These are phyloP conservation scores for Clavariopsis aquatica DNA, from an alignment of 495 filamentous ascomycete species.

Conservation along the genomic window DNA sequence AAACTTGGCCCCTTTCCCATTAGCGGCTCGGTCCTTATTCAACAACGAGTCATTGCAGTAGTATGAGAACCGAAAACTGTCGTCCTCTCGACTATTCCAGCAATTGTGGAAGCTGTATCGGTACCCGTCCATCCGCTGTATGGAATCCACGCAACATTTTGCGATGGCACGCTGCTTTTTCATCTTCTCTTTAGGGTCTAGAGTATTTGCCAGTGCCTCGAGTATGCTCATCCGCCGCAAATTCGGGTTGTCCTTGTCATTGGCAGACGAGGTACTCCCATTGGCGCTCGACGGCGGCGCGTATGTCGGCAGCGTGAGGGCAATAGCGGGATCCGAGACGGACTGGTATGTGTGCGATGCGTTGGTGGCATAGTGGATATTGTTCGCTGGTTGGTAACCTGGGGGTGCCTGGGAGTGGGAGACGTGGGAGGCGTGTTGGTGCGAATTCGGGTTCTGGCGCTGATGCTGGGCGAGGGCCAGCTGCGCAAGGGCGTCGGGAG, in stretches of 20 bases:
- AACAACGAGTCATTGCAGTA: conserved; percentile 43
- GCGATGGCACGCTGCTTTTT: conserved; percentile 40
- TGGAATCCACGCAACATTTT: conserved; percentile 35
- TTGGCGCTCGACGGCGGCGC: conserved; percentile 1
- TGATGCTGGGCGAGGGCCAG: background rate
- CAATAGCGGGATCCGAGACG: conserved; percentile 26
- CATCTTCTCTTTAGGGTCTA: conserved; percentile 38
- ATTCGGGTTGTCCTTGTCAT: conserved; percentile 15
- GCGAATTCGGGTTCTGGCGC: background rate
- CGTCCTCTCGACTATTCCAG: conserved; percentile 41
- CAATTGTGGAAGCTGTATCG: conserved; percentile 43
- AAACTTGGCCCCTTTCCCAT: conserved; percentile 35
- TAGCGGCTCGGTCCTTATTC: conserved; percentile 41
- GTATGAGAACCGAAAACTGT: conserved; percentile 41
- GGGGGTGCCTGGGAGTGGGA: conserved; percentile 20
- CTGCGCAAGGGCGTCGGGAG: conserved; percentile 3
- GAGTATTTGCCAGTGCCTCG: conserved; percentile 32
- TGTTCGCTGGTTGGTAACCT: conserved; percentile 31
- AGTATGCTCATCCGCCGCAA: conserved; percentile 34
- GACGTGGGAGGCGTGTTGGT: background rate
- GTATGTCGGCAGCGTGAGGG: conserved; percentile 23
- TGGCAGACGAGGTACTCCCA: background rate
- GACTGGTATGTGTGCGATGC: conserved; percentile 17
- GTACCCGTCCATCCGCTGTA: conserved; percentile 38
- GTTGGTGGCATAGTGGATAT: conserved; percentile 27